Evolutionary conservation across 306 rosid genomes (phyloP).

Genomic region (Prunus kanzakura): DNA sequence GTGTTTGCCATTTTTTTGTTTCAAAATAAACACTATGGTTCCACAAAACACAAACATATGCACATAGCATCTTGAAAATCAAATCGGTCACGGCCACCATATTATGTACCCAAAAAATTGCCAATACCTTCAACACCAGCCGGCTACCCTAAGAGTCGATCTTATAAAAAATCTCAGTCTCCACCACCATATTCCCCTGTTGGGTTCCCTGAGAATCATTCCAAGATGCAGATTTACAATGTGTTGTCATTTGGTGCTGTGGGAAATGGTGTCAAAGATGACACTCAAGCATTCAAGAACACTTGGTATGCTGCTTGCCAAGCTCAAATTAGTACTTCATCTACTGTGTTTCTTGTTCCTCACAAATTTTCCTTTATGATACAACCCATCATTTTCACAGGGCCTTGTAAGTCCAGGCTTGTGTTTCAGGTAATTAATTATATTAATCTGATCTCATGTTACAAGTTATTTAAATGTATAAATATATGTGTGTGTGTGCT

Average conservation of each 20-base stretch:
- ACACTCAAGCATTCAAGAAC: slow-evolving; percentile 38
- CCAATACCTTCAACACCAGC: neutral
- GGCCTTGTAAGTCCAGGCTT: slow-evolving; percentile 36
- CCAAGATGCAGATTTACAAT: slow-evolving; percentile 11
- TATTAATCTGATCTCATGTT: neutral
- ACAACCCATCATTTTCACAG: slow-evolving; percentile 41
- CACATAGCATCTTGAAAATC: slow-evolving; percentile 3
- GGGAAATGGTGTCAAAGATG: slow-evolving; percentile 47
- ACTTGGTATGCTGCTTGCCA: slow-evolving; percentile 60
- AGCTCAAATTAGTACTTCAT: slow-evolving; percentile 4
- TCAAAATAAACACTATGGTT: neutral
- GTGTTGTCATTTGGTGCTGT: slow-evolving; percentile 42
- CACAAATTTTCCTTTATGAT: slow-evolving; percentile 31
- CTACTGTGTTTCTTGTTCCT: slow-evolving; percentile 36
- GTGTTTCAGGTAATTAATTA: slow-evolving; percentile 22
- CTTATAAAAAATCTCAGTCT: neutral
- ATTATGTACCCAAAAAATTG: neutral
- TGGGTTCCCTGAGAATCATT: neutral
- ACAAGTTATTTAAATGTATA: too few species aligned
- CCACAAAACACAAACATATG: neutral
- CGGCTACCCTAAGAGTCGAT: neutral
- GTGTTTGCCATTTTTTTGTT: neutral
- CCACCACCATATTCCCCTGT: neutral
- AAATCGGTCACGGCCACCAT: neutral
- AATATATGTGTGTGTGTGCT: neutral